A percentile compares a stretch with the other conserved stretches of the same genome.
Conservation (phyloP, 108 stramenopile species). For the Craspedostauros australis region DNA sequence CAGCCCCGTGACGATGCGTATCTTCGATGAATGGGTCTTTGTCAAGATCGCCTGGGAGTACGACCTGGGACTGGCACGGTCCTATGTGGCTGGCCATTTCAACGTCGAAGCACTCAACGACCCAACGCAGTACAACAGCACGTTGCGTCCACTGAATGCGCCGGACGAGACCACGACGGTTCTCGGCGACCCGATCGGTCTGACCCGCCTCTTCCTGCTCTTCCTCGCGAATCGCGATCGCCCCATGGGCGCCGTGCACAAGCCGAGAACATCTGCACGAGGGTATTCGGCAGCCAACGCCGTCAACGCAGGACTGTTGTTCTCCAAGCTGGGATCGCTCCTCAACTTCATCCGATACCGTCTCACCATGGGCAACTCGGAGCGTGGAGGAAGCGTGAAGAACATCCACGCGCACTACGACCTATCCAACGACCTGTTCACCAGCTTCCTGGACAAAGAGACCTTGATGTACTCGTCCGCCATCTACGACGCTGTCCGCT, state of each 20-base stretch:
- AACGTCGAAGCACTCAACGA: slow-evolving; percentile 56
- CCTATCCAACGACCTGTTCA: slow-evolving; percentile 87
- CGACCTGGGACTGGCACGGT: slow-evolving; percentile 87
- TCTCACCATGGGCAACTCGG: slow-evolving; percentile 92
- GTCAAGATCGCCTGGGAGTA: slow-evolving; percentile 86
- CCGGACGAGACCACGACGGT: slow-evolving; percentile 48
- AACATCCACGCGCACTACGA: slow-evolving; percentile 99
- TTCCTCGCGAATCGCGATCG: slow-evolving; percentile 84
- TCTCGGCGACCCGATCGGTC: slow-evolving; percentile 77
- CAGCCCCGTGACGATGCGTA: slow-evolving; percentile 62
- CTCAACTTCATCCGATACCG: slow-evolving; percentile 84
- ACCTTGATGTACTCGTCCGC: slow-evolving; percentile 91
- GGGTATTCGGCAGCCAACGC: slow-evolving; percentile 56
- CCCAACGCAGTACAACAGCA: slow-evolving; percentile 48
- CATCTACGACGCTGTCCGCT: slow-evolving; percentile 72
- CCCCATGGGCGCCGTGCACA: slow-evolving; percentile 1
- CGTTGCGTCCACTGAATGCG: slow-evolving; percentile 30
- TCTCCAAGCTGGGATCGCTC: slow-evolving; percentile 78
- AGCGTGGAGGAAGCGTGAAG: slow-evolving; percentile 61
- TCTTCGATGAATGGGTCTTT: slow-evolving; percentile 91
- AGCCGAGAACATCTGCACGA: slow-evolving; percentile 40
- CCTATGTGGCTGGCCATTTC: slow-evolving; percentile 89
- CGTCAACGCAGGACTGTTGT: slow-evolving; percentile 68
- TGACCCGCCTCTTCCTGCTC: slow-evolving; percentile 75
- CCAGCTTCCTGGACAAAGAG: slow-evolving; percentile 81